Evolutionary conservation across 441 rosid genomes (phyloP), one percentile per base, ranked within the genome.

Genomic region (Flueggea neowawraea): DNA sequence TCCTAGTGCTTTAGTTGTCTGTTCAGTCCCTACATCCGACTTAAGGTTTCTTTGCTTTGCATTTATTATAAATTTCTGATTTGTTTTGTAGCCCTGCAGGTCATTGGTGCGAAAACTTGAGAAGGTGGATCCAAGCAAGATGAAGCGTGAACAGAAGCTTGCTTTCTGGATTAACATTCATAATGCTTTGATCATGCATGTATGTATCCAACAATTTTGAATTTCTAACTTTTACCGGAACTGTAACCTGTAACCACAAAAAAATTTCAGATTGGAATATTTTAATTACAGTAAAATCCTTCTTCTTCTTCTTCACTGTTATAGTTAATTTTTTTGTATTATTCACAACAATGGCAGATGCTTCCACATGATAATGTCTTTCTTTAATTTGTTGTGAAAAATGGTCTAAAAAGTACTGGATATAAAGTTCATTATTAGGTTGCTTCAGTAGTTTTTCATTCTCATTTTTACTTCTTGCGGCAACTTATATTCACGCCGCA

Each of bases 101-200:
- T 87, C 84, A 44, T 61, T 87, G 75, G 88, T 89, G 57, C 79
- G 76, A 48, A 82, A 67, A 64, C 95, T 91, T 41, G 97, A 87
- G 86, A 80, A 78, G 68, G 78, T 87, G 67, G 92, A 91, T 67
- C 92, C 82, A 2, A 72, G 66, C 63, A 81, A 80, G 72, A 78
- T 91, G 97, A 91, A 77, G 71, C 89, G 96, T 0, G 82, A 78
- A 57, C 75, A 78, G 72, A 78, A 74, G 71, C 90, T 86, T 13
- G 82, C 90, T 13, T 86, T 89, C 78, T 89, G 87, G 96, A 81
- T 86, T 62, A 89, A 89, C 71, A 73, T 86, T 67, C 89, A 89
- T 76, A 89, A 89, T 78, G 88, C 96, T 48, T 71, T 89, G 69
- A 79, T 82, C 73, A 86, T 89, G 96, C 96, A 91, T 71, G 95